Base-by-base conservation (phyloP, 768 basidiomycete genomes). In the Tylopilus sp. region DNA sequence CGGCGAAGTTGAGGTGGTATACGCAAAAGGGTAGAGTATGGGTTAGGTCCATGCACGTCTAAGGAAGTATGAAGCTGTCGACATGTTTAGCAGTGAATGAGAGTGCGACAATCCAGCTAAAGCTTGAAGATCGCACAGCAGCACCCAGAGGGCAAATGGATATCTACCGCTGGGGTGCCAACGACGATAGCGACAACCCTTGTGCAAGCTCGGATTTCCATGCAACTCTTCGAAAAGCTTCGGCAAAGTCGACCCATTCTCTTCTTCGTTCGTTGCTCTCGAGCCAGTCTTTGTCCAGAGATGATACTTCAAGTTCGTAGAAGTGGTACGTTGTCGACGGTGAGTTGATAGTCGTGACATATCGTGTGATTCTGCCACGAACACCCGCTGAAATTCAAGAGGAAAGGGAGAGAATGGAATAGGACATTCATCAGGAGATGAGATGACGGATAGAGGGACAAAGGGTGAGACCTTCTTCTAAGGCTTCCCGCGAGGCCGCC, bases 391-490 rank as follows among this genome's bases (percentile, higher is more conserved):
- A 45, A 65, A 61, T 58, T 61, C 33, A 68, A 64, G 57, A 61
- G 60, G 63, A 58, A 55, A 57, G 61, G 63, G 60, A 66, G 67
- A 43, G 60, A 70, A 71, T 66, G 65, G 72, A 69, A 68, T 74
- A 72, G 71, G 75, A 74, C 66, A 74, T 65, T 73, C 72, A 82
- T 86, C 78, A 86, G 83, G 84, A 82, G 79, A 73, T 75, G 80
- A 79, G 76, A 78, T 77, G 80, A 86, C 81, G 79, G 76, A 80
- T 72, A 84, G 76, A 84, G 78, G 84, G 80, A 80, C 77, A 83
- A 86, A 82, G 76, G 83, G 83, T 84, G 84, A 84, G 88, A 93
- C 91, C 91, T 92, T 93, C 91, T 89, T 93, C 91, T 72, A 87
- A 78, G 75, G 91, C 91, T 84, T 93, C 91, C 72, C 91, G 82